Percentiles rank a stretch among this genome's conserved stretches.
phyloP scores from a whole-genome alignment of 2,329 filamentous ascomycete species.

The Pleurostoma richardsiae region DNA sequence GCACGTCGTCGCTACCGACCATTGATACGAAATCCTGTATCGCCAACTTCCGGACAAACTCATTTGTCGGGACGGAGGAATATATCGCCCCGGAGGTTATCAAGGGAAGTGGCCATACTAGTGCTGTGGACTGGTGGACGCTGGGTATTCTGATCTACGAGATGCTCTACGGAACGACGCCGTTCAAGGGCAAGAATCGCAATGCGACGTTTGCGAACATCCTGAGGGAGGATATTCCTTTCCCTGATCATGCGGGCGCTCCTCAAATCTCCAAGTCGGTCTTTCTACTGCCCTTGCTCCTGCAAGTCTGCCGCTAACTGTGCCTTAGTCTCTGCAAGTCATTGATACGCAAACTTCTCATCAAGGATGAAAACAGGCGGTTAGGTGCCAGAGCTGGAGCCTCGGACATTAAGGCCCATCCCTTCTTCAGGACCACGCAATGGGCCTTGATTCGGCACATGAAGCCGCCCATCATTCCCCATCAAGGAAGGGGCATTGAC shows the following conservation, averaged over 20 bases:
- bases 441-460: constrained; percentile 97
- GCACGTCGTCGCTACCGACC: constrained; percentile 82
- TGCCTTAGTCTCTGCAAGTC: constrained; percentile 81
- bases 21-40: constrained; percentile 99
- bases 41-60: constrained; percentile 96
- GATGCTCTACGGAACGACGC: constrained; percentile 97
- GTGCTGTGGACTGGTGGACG: constrained; percentile 99
- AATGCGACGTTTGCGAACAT: constrained; percentile 99
- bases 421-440: constrained; percentile 92
- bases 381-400: constrained; percentile 91
- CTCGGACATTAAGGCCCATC: constrained; percentile 92
- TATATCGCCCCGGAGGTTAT: constrained; percentile 99
- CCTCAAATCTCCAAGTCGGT: constrained; percentile 89
- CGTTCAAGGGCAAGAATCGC: constrained; percentile 98
- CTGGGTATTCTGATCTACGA: constrained; percentile 96
- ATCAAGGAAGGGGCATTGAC: constrained; percentile 84
- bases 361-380: constrained; percentile 94
- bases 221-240: constrained; percentile 88
- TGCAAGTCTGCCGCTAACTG: constrained; percentile 3
- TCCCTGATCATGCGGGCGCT: constrained; percentile 80
- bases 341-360: constrained; percentile 89
- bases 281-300: constrained; percentile 6
- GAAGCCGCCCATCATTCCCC: constrained; percentile 95
- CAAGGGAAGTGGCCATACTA: constrained; percentile 96
- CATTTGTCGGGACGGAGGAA: constrained; percentile 96